Percentiles rank a stretch among this genome's conserved stretches.
Conservation (phyloP, 495 filamentous ascomycete species). For the Lophiostoma macrostomum region DNA sequence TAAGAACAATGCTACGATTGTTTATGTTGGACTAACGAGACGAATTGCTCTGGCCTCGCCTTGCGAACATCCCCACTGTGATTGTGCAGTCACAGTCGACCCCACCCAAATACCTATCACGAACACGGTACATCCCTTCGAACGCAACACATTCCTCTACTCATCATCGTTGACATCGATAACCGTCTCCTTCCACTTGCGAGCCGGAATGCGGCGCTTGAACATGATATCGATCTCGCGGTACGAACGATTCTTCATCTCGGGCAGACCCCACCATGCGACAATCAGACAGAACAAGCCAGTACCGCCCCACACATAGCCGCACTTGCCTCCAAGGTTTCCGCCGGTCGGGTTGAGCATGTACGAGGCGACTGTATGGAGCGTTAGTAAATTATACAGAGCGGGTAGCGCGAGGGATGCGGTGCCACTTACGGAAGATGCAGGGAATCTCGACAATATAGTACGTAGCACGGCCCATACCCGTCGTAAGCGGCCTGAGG, state of each 20-base stretch:
- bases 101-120: too few species aligned
- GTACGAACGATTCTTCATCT: constrained; percentile 53
- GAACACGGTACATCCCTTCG: too few species aligned
- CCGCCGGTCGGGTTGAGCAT: constrained; percentile 48
- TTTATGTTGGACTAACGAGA: too few species aligned
- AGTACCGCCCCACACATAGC: constrained; percentile 51
- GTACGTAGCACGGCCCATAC: constrained; percentile 52
- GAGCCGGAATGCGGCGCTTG: constrained; percentile 52
- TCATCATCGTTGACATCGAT: constrained; percentile 54
- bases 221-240: constrained; percentile 55
- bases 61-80: too few species aligned
- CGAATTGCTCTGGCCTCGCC: too few species aligned
- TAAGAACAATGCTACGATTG: too few species aligned
- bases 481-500: constrained; percentile 56
- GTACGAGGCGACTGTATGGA: constrained; percentile 42
- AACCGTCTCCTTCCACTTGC: constrained; percentile 53
- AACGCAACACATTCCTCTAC: too few species aligned
- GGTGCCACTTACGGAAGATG: constrained; percentile 47
- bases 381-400: background rate
- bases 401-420: background rate
- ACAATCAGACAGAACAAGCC: constrained; percentile 36
- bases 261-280: constrained; percentile 40
- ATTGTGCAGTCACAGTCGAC: too few species aligned
- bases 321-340: constrained; percentile 52
- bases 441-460: constrained; percentile 54